Conservation (phyloP, 2,329 filamentous ascomycete genomes). For the Orbilia ellipsospora region DNA sequence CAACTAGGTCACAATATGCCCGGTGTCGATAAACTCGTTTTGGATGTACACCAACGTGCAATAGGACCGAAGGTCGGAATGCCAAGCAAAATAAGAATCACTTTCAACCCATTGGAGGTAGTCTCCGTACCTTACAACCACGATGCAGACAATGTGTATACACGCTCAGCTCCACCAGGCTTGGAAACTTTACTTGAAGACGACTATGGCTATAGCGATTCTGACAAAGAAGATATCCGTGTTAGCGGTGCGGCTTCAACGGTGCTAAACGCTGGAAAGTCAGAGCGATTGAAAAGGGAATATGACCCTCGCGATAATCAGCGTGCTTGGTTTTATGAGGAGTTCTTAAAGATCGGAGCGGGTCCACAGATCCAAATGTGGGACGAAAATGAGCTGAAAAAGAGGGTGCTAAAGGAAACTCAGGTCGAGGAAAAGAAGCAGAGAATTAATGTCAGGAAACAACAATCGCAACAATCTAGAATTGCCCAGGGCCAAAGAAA, state of each 20-base stretch:
- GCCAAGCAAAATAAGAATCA: slow-evolving; percentile 75
- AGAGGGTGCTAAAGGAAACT: slow-evolving; percentile 16
- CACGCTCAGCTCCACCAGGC: neutral
- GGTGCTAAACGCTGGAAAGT: slow-evolving; percentile 8
- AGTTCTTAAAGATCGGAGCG: slow-evolving; percentile 32
- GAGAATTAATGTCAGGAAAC: slow-evolving; percentile 6
- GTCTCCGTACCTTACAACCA: slow-evolving; percentile 70
- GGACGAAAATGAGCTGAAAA: slow-evolving; percentile 40
- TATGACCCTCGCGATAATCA: slow-evolving; percentile 37
- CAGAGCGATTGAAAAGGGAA: slow-evolving; percentile 17
- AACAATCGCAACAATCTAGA: slow-evolving; percentile 4
- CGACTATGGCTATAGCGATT: slow-evolving; percentile 38
- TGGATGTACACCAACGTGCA: slow-evolving; percentile 70
- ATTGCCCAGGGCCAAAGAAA: slow-evolving; percentile 10
- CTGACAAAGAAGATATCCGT: slow-evolving; percentile 44
- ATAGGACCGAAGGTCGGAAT: slow-evolving; percentile 15
- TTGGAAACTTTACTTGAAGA: slow-evolving; percentile 30
- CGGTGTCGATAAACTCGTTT: slow-evolving; percentile 67
- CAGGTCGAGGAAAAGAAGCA: slow-evolving; percentile 23
- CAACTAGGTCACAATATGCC: slow-evolving; percentile 65
- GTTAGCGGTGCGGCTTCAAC: slow-evolving; percentile 33
- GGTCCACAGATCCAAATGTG: slow-evolving; percentile 18
- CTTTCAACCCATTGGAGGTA: slow-evolving; percentile 79
- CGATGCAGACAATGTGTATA: slow-evolving; percentile 28
- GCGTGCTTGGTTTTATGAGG: slow-evolving; percentile 39